phyloP scores from a whole-genome alignment of 2,329 filamentous ascomycete genomes.

The Aspergillus fischeri region DNA sequence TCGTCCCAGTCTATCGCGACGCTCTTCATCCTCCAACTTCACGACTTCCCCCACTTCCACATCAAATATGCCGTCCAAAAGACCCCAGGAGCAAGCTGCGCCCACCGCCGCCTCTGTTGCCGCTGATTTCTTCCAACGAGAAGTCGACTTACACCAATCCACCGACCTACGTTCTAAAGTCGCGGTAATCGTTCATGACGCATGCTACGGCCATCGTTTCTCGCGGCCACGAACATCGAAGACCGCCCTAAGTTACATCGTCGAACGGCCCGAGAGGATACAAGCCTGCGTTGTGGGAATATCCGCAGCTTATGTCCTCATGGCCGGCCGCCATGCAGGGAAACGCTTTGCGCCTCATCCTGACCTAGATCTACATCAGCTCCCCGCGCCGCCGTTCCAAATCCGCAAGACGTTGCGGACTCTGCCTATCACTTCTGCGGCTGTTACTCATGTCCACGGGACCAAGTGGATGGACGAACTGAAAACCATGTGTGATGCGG shows the following conservation, averaged over 20 bases:
- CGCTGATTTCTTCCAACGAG: conserved; percentile 63
- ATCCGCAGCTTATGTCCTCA: conserved; percentile 81
- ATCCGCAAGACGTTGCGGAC: conserved; percentile 75
- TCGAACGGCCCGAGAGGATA: conserved; percentile 88
- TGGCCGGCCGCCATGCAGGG: conserved; percentile 74
- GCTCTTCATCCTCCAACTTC: conserved; percentile 30
- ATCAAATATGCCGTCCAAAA: conserved; percentile 25
- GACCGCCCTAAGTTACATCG: conserved; percentile 69
- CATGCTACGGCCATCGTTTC: conserved; percentile 90
- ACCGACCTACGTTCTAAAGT: conserved; percentile 52
- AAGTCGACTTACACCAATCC: conserved; percentile 61
- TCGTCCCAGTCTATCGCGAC: conserved; percentile 29
- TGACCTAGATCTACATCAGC: conserved; percentile 49
- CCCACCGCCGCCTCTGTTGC: conserved; percentile 58
- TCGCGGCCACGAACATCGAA: conserved; percentile 76
- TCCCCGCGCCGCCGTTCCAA: conserved; percentile 68
- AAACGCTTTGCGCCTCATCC: conserved; percentile 66
- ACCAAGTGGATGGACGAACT: conserved; percentile 91
- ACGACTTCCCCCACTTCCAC: conserved; percentile 21
- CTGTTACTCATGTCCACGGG: conserved; percentile 88
- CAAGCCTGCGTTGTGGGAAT: conserved; percentile 79
- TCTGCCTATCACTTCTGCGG: conserved; percentile 66
- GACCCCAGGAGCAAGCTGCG: conserved; percentile 20
- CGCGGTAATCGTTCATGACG: conserved; percentile 83
- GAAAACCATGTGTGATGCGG: conserved; percentile 74